phyloP scores from a whole-genome alignment of 106 monocot species.

The Dendrobium chrysotoxum region DNA sequence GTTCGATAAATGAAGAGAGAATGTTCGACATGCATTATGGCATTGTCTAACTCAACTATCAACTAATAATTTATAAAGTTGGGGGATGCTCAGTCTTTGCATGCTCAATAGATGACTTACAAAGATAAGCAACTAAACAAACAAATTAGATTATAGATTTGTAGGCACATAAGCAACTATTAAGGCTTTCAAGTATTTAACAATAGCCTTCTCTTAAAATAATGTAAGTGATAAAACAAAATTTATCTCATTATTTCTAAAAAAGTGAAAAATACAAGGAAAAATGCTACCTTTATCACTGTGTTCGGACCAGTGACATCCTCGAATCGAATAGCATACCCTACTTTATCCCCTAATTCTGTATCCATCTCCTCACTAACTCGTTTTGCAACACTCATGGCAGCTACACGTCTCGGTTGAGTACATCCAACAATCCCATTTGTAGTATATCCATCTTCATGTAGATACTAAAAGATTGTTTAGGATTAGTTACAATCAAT shows the following conservation, averaged over 20 bases:
- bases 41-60: too few relatives aligned
- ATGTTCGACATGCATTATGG: too few relatives aligned
- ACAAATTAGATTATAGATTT: too few relatives aligned
- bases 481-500: not conserved
- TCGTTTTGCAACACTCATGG: conserved; percentile 94
- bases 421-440: conserved; percentile 83
- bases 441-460: conserved; percentile 74
- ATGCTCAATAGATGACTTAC: too few relatives aligned
- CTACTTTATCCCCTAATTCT: conserved; percentile 78
- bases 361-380: conserved; percentile 94
- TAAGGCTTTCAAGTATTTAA: not conserved
- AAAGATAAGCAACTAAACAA: too few relatives aligned
- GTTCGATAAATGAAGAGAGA: too few relatives aligned
- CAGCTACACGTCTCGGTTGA: conserved; percentile 95
- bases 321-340: conserved; percentile 93
- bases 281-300: conserved; percentile 59
- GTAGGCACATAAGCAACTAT: too few relatives aligned
- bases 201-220: not conserved
- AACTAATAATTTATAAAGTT: too few relatives aligned
- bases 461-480: conserved; percentile 52
- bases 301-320: conserved; percentile 80
- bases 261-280: not conserved
- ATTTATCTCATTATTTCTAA: not conserved
- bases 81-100: too few relatives aligned
- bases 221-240: not conserved